Evolutionary conservation across 495 filamentous ascomycete species (phyloP).

Genomic region (Penicillium lagena): DNA sequence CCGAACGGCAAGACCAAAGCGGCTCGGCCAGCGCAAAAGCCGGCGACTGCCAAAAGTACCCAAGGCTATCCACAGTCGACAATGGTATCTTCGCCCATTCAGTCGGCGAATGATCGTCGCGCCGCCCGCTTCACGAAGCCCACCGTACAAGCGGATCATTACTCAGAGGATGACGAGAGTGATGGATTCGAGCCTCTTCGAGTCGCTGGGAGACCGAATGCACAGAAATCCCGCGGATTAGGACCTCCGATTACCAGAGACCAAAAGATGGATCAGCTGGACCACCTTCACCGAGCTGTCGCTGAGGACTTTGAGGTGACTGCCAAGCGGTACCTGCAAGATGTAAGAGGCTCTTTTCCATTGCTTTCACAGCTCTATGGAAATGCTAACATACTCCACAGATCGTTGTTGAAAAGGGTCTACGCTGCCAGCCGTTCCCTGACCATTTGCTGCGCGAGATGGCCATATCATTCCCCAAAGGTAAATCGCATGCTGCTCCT

Average conservation of each 20-base stretch:
- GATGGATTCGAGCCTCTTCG: slow-evolving; percentile 60
- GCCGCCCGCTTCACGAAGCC: slow-evolving; percentile 23
- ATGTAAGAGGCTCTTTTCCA: slow-evolving; percentile 26
- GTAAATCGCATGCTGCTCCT: slow-evolving; percentile 16
- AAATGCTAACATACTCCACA: slow-evolving; percentile 18
- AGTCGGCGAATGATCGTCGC: slow-evolving; percentile 45
- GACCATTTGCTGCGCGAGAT: slow-evolving; percentile 77
- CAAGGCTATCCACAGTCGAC: slow-evolving; percentile 58
- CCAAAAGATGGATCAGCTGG: slow-evolving; percentile 51
- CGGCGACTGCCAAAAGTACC: slow-evolving; percentile 5
- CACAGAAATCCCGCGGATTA: slow-evolving; percentile 33
- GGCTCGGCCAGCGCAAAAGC: slow-evolving; percentile 11
- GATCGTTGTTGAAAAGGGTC: slow-evolving; percentile 54
- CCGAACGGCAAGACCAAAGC: slow-evolving; percentile 35
- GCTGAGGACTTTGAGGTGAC: slow-evolving; percentile 56
- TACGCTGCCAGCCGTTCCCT: slow-evolving; percentile 65
- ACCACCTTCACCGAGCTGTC: slow-evolving; percentile 54
- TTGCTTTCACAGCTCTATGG: background rate
- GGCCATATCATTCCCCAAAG: slow-evolving; percentile 68
- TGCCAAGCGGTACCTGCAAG: slow-evolving; percentile 60
- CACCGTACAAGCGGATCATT: slow-evolving; percentile 27
- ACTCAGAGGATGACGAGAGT: slow-evolving; percentile 43
- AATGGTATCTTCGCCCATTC: slow-evolving; percentile 77
- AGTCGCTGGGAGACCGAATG: slow-evolving; percentile 28
- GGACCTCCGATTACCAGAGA: slow-evolving; percentile 73